Evolutionary conservation across 257 asterid species (phyloP), one percentile per base, ranked within the genome.

Genomic region (Solanum habrochaites): DNA sequence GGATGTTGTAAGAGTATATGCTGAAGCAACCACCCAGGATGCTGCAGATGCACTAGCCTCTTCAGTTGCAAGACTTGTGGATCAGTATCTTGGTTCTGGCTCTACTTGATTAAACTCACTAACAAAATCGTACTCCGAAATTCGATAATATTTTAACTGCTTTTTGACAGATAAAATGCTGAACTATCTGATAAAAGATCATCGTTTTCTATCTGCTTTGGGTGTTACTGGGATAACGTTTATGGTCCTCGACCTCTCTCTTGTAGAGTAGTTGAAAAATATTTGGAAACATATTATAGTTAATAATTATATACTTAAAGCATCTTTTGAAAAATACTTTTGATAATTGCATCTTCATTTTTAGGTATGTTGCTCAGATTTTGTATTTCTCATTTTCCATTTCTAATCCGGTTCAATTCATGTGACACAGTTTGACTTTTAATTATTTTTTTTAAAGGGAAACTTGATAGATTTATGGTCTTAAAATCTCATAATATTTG

Each of bases 1-100:
- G 92, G 98, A 96, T 39, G 99, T 96, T 83, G 93, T 97, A 58
- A 93, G 99, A 89, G 98, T 97, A 83, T 97, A 94, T 60, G 98
- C 98, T 5, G 99, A 97, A 92, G 98, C 96, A 58, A 90, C 87
- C 74, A 95, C 94, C 32, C 98, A 93, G 88, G 98, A 92, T 88
- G 93, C 92, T 43, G 99, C 98, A 10, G 98, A 95, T 47, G 77
- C 66, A 74, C 89, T 97, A 39, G 99, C 99, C 75, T 88, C 88
- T 71, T 92, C 98, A 8, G 99, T 94, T 77, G 95, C 92, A 60
- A 88, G 25, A 89, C 89, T 94, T 88, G 98, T 94, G 20, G 95
- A 94, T 83, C 94, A 80, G 45, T 87, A 89, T 87, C 95, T 97
- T 40, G 98, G 98, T 43, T 90, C 56, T 43, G 56, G 86, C 58